phyloP scores from a whole-genome alignment of 164 flowering plant species.

The grape (Vitis vinifera) region ASM3070453v1 NC_081805.1:21246501-21247000 shows the following conservation, averaged over 20 bases:
- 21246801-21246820: constrained; percentile 37
- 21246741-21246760: neutral
- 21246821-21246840: constrained; percentile 68
- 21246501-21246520: no score
- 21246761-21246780: constrained; percentile 65
- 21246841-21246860: constrained; percentile 81
- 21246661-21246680: no score
- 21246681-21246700: no score
- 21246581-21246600: no score
- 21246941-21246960: constrained; percentile 83
- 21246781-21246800: constrained; percentile 76
- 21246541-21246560: no score
- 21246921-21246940: constrained; percentile 57
- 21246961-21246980: constrained; percentile 74
- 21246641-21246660: no score
- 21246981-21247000: constrained; percentile 79
- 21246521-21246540: no score
- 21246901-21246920: neutral
- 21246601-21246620: no score
- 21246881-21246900: neutral
- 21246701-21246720: no score
- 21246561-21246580: no score
- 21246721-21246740: no score
- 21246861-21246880: constrained; percentile 8
- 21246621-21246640: no score